Base-by-base conservation (phyloP, 1,139 yeast species). In the Saccharomyces hybrid region DNA sequence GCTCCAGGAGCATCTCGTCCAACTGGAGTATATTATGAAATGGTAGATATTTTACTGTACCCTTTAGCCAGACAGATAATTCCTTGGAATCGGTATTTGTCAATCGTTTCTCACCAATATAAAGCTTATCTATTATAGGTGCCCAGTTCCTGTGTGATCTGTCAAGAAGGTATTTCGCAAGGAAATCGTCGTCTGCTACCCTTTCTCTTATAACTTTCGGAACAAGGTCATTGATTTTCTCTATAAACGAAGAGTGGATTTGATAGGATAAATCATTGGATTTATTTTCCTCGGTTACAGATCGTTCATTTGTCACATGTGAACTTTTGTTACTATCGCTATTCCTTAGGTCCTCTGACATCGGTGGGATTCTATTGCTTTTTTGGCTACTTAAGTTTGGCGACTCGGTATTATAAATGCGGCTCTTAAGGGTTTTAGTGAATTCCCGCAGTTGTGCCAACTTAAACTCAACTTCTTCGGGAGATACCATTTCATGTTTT, bases 81-180 rank as follows among this genome's bases (percentile, higher is more conserved):
- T 77, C 82, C 5, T 59, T 54, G 1, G 67, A 58, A 0, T 72
- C 54, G 4, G 83, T 56, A 2, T 67, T 78, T 9, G 58, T 54
- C n/a, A 84, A 72, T 0, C 83, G 81, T 1, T 75, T 75, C 7
- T 64, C 59, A 4, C 72, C 63, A 5, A 62, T 58, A n/a, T 65
- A 61, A 25, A 86, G 65, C 50, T 77, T 79, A 2, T 73, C 67
- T 3, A 86, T 65, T 2, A 84, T 78, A 34, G 78, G 69, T 16
- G 72, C 70, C 90, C 91, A 86, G 19, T 50, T 32, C 8, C 38
- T 48, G 14, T 32, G 42, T 11, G 51, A 25, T 13, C 41, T 11
- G 46, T 48, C 31, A 11, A 25, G 13, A 48, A 44, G 26, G 41
- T 29, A 6, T 44, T 46, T 28, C 25, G 25, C 19, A 48, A n/a